Base-by-base conservation (phyloP, 2,329 filamentous ascomycete species). In the Colletotrichum sp. region DNA sequence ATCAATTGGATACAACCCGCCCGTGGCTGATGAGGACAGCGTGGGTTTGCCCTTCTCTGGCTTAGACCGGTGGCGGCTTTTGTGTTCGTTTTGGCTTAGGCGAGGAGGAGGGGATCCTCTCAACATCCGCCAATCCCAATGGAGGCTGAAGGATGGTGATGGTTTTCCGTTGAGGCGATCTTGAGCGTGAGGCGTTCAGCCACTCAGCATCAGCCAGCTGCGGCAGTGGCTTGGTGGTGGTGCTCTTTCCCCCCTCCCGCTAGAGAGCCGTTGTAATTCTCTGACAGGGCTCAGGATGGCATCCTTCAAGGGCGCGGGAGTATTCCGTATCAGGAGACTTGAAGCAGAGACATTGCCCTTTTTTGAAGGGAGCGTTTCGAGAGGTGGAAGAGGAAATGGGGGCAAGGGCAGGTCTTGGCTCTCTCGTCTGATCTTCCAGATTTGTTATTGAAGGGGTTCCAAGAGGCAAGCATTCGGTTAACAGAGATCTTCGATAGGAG, bases 191-290 rank as follows among this genome's bases (percentile, higher is more conserved):
- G 39, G 39, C 39, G 39, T 43, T 43, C 39, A 43, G 67, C 72
- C 71, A 70, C 59, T 65, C 71, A 70, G 72, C 72, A 74, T 43
- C 39, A 43, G 39, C 24, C 55, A 12, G 67, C 67, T 71, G 72
- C 67, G 52, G 72, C 67, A 60, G 72, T 65, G 72, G 72, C 72
- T 74, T 75, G 36, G 15, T 75, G 36, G 15, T 75, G n/a, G 36
- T 59, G n/a, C 48, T 57, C 28, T 59, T 28, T 30, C 9, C 43
- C 18, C 30, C 57, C 39, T 43, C 15, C 43, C 64, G n/a, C 52
- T 57, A 61, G 57, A 61, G 1, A 34, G 28, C 18, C 57, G 57
- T 30, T 26, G 57, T 30, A n/a, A 6, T 30, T 32, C 57, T 61
- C 26, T 30, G 28, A 30, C 30, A 30, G 57, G 28, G 36, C 36